Evolutionary conservation across 352 stramenopile genomes (phyloP).

Genomic region (Phytopythium montanum): DNA sequence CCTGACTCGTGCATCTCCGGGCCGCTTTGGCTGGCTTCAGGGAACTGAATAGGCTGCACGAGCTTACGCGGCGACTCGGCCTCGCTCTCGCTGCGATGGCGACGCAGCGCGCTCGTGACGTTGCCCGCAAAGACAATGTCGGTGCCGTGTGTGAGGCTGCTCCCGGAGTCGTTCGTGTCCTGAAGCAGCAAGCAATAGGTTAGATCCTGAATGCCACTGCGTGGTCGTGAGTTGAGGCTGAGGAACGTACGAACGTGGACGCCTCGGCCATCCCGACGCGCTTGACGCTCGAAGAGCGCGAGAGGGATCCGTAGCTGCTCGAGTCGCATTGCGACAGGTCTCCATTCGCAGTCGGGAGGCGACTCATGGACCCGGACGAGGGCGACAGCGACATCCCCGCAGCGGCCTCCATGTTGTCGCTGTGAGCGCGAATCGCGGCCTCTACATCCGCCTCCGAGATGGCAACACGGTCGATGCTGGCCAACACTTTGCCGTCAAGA

Average conservation of each 20-base stretch:
- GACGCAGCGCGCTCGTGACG: constrained; percentile 76
- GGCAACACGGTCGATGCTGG: constrained; percentile 28
- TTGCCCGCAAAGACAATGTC: constrained; percentile 88
- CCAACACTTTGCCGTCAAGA: constrained; percentile 48
- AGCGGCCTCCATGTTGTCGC: constrained; percentile 7
- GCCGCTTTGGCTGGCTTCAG: not conserved
- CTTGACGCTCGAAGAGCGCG: constrained; percentile 22
- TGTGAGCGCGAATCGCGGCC: constrained; percentile 29
- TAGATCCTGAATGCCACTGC: not conserved
- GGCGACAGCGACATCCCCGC: not conserved
- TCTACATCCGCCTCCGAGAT: constrained; percentile 54
- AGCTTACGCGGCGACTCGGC: constrained; percentile 11
- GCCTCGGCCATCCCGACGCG: constrained; percentile 12
- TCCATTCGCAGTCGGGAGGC: not conserved
- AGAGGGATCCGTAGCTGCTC: constrained; percentile 14
- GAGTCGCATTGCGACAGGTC: not conserved
- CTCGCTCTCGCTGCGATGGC: constrained; percentile 65
- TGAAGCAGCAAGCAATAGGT: not conserved
- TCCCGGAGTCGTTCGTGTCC: constrained; percentile 50
- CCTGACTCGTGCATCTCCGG: not conserved
- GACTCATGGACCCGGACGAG: not conserved
- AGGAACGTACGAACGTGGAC: constrained; percentile 9
- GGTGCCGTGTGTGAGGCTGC: constrained; percentile 84
- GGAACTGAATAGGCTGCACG: too few species aligned
- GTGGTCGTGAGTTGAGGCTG: not conserved